A percentile compares a stretch with the other conserved stretches of the same genome.
These are phyloP conservation scores for Lactarius sanguifluus DNA, from an alignment of 768 basidiomycete species.

Conservation along the genomic window DNA sequence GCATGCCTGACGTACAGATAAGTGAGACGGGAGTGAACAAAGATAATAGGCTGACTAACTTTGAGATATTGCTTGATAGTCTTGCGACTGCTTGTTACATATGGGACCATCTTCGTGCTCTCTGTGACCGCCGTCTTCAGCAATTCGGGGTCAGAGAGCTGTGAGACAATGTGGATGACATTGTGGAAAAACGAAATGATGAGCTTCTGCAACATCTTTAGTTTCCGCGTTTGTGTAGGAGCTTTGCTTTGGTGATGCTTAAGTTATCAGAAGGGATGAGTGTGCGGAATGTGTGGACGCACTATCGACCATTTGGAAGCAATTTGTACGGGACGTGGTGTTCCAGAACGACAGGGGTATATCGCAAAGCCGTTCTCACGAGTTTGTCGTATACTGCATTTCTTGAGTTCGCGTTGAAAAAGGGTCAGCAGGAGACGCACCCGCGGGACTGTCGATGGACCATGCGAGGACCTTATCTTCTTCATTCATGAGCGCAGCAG, in stretches of 20 bases:
- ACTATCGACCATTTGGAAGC: conserved; percentile 83
- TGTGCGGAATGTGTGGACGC: conserved; percentile 35
- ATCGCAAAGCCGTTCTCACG: conserved; percentile 79
- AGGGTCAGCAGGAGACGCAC: conserved; percentile 41
- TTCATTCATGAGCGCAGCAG: conserved; percentile 88
- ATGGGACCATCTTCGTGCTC: conserved; percentile 87
- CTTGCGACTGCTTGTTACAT: conserved; percentile 80
- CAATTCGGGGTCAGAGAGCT: conserved; percentile 66
- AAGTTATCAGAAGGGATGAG: conserved; percentile 1
- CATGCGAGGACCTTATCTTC: conserved; percentile 78
- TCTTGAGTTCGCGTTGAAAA: neutral
- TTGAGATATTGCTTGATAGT: conserved; percentile 86
- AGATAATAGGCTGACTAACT: conserved; percentile 41
- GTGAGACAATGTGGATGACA: conserved; percentile 71
- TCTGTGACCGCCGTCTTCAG: conserved; percentile 75
- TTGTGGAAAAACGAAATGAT: conserved; percentile 91
- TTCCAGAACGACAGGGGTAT: conserved; percentile 84
- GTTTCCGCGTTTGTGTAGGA: conserved; percentile 76
- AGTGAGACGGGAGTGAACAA: conserved; percentile 6
- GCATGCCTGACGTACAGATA: conserved; percentile 55
- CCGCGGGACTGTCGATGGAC: conserved; percentile 78
- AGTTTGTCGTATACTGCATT: conserved; percentile 89
- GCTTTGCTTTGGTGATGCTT: conserved; percentile 60
- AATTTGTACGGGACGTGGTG: conserved; percentile 90
- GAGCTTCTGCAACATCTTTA: conserved; percentile 81